Conservation (phyloP, 495 filamentous ascomycete genomes). For the Penicillium angulare region DNA sequence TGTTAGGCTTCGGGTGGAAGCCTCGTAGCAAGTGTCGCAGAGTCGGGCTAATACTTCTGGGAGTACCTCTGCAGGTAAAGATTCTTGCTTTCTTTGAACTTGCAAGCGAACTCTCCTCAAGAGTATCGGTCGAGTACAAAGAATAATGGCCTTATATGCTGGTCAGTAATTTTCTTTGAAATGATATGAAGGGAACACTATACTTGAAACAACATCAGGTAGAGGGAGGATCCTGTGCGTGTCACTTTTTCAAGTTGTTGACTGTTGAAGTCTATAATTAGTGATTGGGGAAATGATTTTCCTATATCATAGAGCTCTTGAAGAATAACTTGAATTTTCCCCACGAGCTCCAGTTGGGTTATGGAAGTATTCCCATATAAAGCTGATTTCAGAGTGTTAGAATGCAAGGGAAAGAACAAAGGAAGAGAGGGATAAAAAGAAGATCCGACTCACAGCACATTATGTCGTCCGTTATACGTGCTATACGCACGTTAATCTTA, state of each 20-base stretch:
- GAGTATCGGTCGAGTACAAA: slow-evolving; percentile 22
- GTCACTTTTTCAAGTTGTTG: slow-evolving; percentile 15
- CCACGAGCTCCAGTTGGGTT: slow-evolving; percentile 18
- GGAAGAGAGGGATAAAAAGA: background rate
- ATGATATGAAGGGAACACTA: background rate
- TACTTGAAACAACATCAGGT: slow-evolving; percentile 23
- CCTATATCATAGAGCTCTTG: slow-evolving; percentile 20
- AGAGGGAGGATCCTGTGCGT: slow-evolving; percentile 21
- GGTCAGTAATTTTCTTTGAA: background rate
- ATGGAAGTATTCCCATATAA: slow-evolving; percentile 23
- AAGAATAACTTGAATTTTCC: slow-evolving; percentile 16
- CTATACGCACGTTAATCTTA: slow-evolving; percentile 22
- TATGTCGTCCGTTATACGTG: slow-evolving; percentile 23
- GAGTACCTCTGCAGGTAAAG: background rate
- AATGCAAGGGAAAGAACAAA: background rate
- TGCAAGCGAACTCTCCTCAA: slow-evolving; percentile 17
- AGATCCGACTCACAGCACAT: slow-evolving; percentile 18
- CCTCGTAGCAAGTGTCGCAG: slow-evolving; percentile 24
- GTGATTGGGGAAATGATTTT: slow-evolving; percentile 12
- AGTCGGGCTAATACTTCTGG: slow-evolving; percentile 12
- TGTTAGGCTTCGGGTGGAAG: slow-evolving; percentile 18
- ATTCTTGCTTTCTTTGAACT: slow-evolving; percentile 8
- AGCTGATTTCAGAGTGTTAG: too few species aligned
- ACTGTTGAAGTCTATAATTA: slow-evolving; percentile 18
- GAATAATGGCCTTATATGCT: slow-evolving; percentile 17